phyloP scores from a whole-genome alignment of 169 alveolate genomes.

The Plasmodium knowlesi region DNA sequence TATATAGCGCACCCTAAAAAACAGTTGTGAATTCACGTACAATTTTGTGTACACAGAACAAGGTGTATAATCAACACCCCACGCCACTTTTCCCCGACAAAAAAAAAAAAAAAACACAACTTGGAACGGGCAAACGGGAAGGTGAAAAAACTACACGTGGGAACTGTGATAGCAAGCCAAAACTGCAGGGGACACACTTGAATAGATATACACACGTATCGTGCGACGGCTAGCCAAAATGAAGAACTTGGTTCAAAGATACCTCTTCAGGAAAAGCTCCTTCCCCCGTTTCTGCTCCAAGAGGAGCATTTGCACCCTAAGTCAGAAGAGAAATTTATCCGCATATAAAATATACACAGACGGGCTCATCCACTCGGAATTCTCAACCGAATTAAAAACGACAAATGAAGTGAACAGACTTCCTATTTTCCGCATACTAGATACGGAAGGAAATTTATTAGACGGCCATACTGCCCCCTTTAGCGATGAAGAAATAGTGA shows the following conservation, averaged over 20 bases:
- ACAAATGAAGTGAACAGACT: constrained; percentile 80
- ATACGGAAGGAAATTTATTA: constrained; percentile 82
- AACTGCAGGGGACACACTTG: background rate
- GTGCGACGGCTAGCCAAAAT: background rate
- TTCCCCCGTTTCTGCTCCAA: background rate
- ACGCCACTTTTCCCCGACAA: background rate
- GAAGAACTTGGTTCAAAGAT: constrained; percentile 28
- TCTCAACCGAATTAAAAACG: constrained; percentile 80
- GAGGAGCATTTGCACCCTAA: constrained; percentile 3
- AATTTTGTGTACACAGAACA: background rate
- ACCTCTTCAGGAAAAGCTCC: background rate
- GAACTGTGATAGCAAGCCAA: background rate
- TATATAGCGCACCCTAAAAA: background rate
- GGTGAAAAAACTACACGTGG: background rate
- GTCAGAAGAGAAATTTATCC: constrained; percentile 15
- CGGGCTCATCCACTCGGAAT: constrained; percentile 83
- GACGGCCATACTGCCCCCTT: constrained; percentile 81
- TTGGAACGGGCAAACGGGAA: background rate
- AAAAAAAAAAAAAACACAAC: background rate
- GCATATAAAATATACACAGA: constrained; percentile 60
- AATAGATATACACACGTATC: background rate
- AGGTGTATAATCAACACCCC: background rate
- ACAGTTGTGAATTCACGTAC: background rate
- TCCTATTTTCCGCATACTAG: constrained; percentile 83
- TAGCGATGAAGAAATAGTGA: constrained; percentile 77